Percentiles rank a stretch among this genome's conserved stretches.
Evolutionary conservation across 345 rosid genomes (phyloP).

Genomic region (Syzygium grande): DNA sequence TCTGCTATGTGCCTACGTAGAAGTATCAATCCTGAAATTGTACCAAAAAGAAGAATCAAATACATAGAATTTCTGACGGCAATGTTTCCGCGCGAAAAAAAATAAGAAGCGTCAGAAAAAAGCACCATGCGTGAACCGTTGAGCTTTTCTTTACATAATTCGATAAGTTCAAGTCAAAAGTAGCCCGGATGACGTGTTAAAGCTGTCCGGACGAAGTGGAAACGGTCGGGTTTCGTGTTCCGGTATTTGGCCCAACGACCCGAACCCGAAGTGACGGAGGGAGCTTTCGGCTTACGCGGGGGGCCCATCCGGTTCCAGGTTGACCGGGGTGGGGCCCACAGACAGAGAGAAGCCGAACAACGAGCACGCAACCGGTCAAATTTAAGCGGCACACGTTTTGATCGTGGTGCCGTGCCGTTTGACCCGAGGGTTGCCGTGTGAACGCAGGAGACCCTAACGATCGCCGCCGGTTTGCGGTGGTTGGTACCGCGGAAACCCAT

Average conservation of each 20-base stretch:
- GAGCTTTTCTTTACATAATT: neutral
- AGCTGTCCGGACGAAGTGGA: neutral
- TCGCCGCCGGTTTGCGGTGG: neutral
- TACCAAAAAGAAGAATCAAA: too few relatives aligned
- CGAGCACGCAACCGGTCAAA: neutral
- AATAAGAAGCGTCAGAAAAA: too few relatives aligned
- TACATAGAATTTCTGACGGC: too few relatives aligned
- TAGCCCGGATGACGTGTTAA: neutral
- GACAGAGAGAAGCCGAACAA: neutral
- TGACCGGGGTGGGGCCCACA: neutral
- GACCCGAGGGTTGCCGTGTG: neutral
- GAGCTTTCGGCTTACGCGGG: neutral
- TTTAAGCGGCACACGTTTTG: neutral
- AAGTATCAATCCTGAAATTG: too few relatives aligned
- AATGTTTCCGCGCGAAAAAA: too few relatives aligned
- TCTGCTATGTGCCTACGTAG: too few relatives aligned
- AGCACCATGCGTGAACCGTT: too few relatives aligned
- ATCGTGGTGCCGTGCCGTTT: neutral
- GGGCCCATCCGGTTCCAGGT: neutral
- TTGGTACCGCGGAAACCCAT: neutral
- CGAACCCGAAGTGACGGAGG: neutral
- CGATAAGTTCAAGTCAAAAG: neutral
- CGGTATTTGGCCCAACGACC: neutral
- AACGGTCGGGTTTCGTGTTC: neutral
- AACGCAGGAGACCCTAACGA: neutral